Percentiles rank a stretch among this genome's conserved stretches.
Evolutionary conservation across 1,284 basidiomycete species (phyloP).

Genomic region (Tausonia pullulans): DNA sequence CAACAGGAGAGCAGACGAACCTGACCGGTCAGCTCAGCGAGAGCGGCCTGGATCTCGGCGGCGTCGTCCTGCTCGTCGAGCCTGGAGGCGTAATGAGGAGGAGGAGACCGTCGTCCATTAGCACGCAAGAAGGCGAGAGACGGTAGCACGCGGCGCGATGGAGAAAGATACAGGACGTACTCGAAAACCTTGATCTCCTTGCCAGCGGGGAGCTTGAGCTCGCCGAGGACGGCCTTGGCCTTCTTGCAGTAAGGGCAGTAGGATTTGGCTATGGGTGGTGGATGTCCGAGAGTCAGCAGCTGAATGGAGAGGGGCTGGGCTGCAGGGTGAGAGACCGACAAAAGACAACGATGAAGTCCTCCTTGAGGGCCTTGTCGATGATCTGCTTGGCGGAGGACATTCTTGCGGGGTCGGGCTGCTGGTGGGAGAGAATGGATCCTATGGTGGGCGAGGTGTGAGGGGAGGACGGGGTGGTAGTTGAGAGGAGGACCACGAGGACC

Average conservation of each 20-base stretch:
- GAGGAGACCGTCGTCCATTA: background rate
- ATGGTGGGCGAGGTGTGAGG: background rate
- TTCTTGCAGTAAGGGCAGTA: constrained; percentile 40
- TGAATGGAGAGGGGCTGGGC: no score
- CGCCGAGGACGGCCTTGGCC: constrained; percentile 47
- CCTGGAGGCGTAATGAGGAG: constrained; percentile 32
- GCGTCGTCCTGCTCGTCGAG: constrained; percentile 45
- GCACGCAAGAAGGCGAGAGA: background rate
- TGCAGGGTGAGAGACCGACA: background rate
- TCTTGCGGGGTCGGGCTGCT: background rate
- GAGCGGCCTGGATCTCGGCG: constrained; percentile 48
- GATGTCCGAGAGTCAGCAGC: background rate
- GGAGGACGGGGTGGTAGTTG: background rate
- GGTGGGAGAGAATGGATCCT: background rate
- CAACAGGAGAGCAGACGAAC: background rate
- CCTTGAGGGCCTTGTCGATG: background rate
- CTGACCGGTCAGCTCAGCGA: constrained; percentile 48
- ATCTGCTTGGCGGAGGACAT: background rate
- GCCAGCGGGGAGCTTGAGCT: constrained; percentile 41
- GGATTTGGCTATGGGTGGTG: no score
- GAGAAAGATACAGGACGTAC: constrained; percentile 35
- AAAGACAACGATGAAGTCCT: background rate
- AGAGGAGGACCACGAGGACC: background rate
- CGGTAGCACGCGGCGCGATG: background rate
- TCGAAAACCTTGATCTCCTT: constrained; percentile 44